Percentiles rank a stretch among this genome's conserved stretches.
Conservation (phyloP, 2,329 filamentous ascomycete species). For the Diplodia mutila region DNA sequence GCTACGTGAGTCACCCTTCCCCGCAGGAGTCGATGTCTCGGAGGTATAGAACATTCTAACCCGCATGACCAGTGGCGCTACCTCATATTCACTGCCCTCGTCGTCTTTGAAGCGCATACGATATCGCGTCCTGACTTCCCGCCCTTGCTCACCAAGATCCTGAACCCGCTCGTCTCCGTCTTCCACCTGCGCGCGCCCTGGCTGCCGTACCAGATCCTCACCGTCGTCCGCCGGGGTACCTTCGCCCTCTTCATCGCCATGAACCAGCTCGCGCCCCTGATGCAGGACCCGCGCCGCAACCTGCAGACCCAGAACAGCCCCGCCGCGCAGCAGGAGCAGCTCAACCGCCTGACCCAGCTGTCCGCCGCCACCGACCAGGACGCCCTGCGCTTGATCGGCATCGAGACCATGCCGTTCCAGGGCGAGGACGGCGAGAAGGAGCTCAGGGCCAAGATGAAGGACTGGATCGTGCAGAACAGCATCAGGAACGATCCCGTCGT, state of each 20-base stretch:
- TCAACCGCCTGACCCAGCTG: constrained; percentile 68
- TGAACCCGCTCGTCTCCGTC: constrained; percentile 53
- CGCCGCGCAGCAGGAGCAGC: constrained; percentile 57
- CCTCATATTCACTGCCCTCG: constrained; percentile 56
- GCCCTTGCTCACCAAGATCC: constrained; percentile 47
- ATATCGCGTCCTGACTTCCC: constrained; percentile 58
- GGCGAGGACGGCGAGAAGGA: constrained; percentile 69
- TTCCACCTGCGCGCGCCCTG: constrained; percentile 61
- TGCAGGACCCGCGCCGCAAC: constrained; percentile 3
- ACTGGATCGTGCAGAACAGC: constrained; percentile 87
- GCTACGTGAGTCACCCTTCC: constrained; percentile 47
- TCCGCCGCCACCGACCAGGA: constrained; percentile 69
- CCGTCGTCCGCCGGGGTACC: constrained; percentile 73
- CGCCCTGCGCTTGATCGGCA: constrained; percentile 67
- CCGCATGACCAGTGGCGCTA: constrained; percentile 49
- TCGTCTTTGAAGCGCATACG: constrained; percentile 61
- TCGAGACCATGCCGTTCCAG: constrained; percentile 81
- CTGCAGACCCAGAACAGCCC: constrained; percentile 1
- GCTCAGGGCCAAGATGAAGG: constrained; percentile 73
- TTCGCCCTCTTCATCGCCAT: constrained; percentile 56
- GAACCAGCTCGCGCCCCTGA: constrained; percentile 51
- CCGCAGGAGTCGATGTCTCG: not conserved
- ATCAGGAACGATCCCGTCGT: constrained; percentile 81
- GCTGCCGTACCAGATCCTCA: constrained; percentile 83
- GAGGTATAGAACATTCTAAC: not conserved